Percentiles rank a stretch among this genome's conserved stretches.
These are phyloP conservation scores for Noccaea caerulescens DNA, from an alignment of 345 rosid species.

Conservation along the genomic window DNA sequence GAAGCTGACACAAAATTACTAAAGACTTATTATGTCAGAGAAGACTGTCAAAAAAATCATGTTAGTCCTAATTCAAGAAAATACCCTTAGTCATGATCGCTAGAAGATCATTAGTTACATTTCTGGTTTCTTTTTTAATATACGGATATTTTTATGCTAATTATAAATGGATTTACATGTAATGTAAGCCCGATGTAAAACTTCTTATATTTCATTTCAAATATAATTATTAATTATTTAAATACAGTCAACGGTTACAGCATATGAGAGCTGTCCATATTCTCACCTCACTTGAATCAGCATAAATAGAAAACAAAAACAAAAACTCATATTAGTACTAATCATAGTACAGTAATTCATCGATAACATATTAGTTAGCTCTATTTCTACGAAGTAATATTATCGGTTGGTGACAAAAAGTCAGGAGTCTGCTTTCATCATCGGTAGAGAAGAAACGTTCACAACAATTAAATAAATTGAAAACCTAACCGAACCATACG, in stretches of 20 bases:
- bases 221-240: neutral
- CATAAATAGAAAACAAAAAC: neutral
- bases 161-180: neutral
- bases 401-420: conserved; percentile 8
- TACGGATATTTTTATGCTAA: neutral
- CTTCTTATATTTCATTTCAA: neutral
- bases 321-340: neutral
- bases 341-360: neutral
- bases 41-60: neutral
- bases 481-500: conserved; percentile 31
- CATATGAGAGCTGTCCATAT: conserved; percentile 28
- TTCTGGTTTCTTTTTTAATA: neutral
- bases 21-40: neutral
- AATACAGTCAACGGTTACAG: conserved; percentile 15
- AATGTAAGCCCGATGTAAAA: neutral
- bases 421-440: conserved; percentile 33
- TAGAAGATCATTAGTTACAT: neutral
- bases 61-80: neutral
- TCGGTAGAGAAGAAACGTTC: conserved; percentile 30
- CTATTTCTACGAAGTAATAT: neutral
- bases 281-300: conserved; percentile 1
- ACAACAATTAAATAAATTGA: conserved; percentile 33
- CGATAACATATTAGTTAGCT: neutral
- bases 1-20: neutral
- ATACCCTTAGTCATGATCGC: neutral